Conservation (phyloP, 208 protist species). For the Trypanosoma mega region DNA sequence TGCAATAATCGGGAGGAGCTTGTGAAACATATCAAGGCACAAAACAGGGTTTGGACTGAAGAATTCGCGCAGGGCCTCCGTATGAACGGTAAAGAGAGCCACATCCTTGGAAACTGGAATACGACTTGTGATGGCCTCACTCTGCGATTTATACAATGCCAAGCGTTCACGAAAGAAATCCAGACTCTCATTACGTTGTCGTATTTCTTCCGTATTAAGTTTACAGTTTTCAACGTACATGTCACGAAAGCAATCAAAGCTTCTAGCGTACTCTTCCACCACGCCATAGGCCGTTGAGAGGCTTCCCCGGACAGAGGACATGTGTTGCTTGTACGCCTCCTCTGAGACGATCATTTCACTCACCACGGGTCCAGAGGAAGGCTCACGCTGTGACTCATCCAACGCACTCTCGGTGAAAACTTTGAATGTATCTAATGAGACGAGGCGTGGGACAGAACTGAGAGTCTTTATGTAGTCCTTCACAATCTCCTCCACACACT, state of each 20-base stretch:
- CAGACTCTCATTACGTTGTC: constrained; percentile 53
- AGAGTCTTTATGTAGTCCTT: constrained; percentile 91
- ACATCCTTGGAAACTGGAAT: constrained; percentile 87
- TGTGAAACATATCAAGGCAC: constrained; percentile 88
- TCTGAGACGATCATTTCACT: constrained; percentile 89
- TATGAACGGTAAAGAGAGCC: constrained; percentile 87
- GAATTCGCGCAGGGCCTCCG: constrained; percentile 81
- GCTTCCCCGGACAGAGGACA: constrained; percentile 65
- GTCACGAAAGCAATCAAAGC: constrained; percentile 82
- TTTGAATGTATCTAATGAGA: constrained; percentile 88
- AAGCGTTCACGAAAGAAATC: constrained; percentile 91
- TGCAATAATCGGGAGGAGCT: constrained; percentile 91
- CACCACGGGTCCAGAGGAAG: constrained; percentile 82
- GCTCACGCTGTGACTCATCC: constrained; percentile 51
- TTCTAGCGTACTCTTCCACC: constrained; percentile 78
- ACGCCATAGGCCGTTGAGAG: constrained; percentile 68
- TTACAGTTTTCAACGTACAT: constrained; percentile 87
- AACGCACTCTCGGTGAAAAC: constrained; percentile 82
- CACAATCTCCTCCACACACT: constrained; percentile 86
- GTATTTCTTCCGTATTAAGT: constrained; percentile 65
- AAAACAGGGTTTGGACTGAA: constrained; percentile 88
- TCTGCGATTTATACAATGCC: constrained; percentile 82
- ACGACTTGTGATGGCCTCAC: constrained; percentile 79
- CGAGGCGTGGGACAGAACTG: constrained; percentile 75
- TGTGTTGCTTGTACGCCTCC: constrained; percentile 81